Evolutionary conservation across 2,329 filamentous ascomycete species (phyloP).

Genomic region (Ceratocystis cubensis): DNA sequence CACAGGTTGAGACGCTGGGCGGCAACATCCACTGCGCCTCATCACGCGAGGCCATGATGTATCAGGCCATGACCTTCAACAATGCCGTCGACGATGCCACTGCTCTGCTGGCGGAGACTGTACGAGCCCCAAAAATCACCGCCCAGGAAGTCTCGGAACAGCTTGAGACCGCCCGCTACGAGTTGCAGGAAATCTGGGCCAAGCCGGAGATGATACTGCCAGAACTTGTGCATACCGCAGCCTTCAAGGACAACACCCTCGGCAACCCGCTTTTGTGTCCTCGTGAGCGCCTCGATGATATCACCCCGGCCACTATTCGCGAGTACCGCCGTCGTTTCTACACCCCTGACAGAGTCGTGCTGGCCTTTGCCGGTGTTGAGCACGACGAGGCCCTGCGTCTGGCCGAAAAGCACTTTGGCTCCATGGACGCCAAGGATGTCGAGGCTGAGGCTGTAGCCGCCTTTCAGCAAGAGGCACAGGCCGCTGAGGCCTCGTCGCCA

Average conservation of each 20-base stretch:
- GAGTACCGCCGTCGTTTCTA: conserved; percentile 76
- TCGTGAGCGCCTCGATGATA: conserved; percentile 62
- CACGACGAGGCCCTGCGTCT: conserved; percentile 69
- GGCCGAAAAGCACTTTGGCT: conserved; percentile 77
- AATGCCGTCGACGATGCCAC: conserved; percentile 72
- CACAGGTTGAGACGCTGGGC: conserved; percentile 74
- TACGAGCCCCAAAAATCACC: conserved; percentile 72
- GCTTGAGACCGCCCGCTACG: conserved; percentile 82
- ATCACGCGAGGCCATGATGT: conserved; percentile 93
- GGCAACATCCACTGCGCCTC: conserved; percentile 97
- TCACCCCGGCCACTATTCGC: conserved; percentile 60
- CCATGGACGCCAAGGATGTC: conserved; percentile 50
- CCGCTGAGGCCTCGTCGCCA: conserved; percentile 45
- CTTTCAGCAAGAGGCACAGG: conserved; percentile 37
- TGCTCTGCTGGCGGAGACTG: conserved; percentile 80
- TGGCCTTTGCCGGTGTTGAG: conserved; percentile 85
- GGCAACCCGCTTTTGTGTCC: conserved; percentile 90
- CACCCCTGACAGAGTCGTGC: conserved; percentile 77
- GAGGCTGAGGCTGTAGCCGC: conserved; percentile 26
- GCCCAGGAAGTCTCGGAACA: conserved; percentile 79
- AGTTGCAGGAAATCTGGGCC: conserved; percentile 94
- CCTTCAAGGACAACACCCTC: conserved; percentile 89
- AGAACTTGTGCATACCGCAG: conserved; percentile 88
- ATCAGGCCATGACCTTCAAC: conserved; percentile 97
- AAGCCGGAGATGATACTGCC: conserved; percentile 94